Conservation (phyloP, 768 basidiomycete genomes). For the Phanerochaete carnosa region DNA sequence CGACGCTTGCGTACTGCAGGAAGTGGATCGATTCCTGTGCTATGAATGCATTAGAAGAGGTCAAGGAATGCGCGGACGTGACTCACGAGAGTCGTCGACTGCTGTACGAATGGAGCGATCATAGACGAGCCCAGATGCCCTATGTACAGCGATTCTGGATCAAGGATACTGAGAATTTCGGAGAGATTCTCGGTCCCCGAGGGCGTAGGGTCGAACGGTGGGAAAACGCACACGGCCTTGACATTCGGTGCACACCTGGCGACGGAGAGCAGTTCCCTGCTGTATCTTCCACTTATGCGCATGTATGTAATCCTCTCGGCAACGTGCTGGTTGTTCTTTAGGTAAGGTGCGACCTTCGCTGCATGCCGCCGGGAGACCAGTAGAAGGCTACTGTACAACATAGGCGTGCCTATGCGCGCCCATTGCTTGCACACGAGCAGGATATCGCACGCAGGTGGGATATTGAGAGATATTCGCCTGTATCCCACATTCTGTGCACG, state of each 20-base stretch:
- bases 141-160: neutral
- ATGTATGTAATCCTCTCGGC: neutral
- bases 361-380: neutral
- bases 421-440: neutral
- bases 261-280: neutral
- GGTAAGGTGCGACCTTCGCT: neutral
- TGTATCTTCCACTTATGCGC: neutral
- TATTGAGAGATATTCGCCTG: too few species aligned
- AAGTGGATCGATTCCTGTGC: neutral
- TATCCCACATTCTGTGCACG: too few species aligned
- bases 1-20: neutral
- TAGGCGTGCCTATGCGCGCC: neutral
- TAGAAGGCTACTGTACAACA: neutral
- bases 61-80: neutral
- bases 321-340: neutral
- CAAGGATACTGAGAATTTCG: neutral
- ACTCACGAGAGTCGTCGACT: neutral
- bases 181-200: neutral
- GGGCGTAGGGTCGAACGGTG: neutral
- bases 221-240: neutral
- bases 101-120: neutral
- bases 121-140: neutral
- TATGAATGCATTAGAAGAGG: neutral
- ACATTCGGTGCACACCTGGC: neutral
- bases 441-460: neutral